Evolutionary conservation across 2,329 filamentous ascomycete species (phyloP).

Genomic region (Pseudogymnoascus sp.): DNA sequence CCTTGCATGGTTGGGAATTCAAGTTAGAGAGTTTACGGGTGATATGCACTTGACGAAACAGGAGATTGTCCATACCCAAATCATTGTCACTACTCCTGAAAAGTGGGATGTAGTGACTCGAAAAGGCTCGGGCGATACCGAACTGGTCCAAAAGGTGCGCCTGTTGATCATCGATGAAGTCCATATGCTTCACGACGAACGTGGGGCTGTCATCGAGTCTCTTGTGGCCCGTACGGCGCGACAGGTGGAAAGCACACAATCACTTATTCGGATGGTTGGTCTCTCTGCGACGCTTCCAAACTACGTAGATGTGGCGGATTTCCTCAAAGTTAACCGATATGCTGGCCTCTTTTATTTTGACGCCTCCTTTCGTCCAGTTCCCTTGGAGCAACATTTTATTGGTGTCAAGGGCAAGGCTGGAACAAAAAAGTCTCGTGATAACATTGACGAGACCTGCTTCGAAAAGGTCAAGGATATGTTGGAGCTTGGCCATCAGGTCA

Average conservation of each 20-base stretch:
- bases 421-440: slow-evolving; percentile 73
- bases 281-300: slow-evolving; percentile 94
- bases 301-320: slow-evolving; percentile 93
- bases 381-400: slow-evolving; percentile 93
- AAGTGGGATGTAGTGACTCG: slow-evolving; percentile 99
- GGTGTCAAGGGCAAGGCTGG: slow-evolving; percentile 89
- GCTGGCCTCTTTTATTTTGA: slow-evolving; percentile 97
- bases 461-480: slow-evolving; percentile 96
- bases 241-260: slow-evolving; percentile 97
- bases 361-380: slow-evolving; percentile 87
- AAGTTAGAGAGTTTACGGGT: slow-evolving; percentile 88
- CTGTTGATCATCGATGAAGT: slow-evolving; percentile 97
- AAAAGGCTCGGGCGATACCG: slow-evolving; percentile 94
- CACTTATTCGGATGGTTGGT: slow-evolving; percentile 89
- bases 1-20: slow-evolving; percentile 85
- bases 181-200: slow-evolving; percentile 97
- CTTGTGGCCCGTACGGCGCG: slow-evolving; percentile 89
- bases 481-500: slow-evolving; percentile 84
- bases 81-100: slow-evolving; percentile 96
- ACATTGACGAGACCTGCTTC: slow-evolving; percentile 78
- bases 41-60: slow-evolving; percentile 98
- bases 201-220: slow-evolving; percentile 91
- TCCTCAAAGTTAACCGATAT: slow-evolving; percentile 88
- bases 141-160: slow-evolving; percentile 93
- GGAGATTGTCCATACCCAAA: slow-evolving; percentile 91